Evolutionary conservation across 768 basidiomycete species (phyloP).

Genomic region (Artomyces pyxidatus): DNA sequence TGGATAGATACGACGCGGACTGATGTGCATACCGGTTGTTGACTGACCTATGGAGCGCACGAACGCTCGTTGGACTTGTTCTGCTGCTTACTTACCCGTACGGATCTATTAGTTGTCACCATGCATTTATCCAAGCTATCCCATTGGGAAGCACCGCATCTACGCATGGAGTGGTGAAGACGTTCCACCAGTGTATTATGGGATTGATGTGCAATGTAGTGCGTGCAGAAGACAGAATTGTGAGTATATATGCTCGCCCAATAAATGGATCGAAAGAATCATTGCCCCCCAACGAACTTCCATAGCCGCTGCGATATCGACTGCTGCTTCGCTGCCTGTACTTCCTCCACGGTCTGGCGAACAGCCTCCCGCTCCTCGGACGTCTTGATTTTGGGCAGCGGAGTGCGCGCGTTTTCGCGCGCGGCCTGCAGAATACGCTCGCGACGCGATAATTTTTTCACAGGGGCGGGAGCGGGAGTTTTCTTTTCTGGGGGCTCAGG

Average conservation of each 20-base stretch:
- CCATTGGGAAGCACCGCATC: too few relatives aligned
- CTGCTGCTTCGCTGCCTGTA: conserved; percentile 6
- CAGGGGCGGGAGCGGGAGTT: neutral
- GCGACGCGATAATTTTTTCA: conserved; percentile 6
- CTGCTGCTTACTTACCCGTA: too few relatives aligned
- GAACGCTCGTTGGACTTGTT: too few relatives aligned
- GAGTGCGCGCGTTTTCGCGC: conserved; percentile 12
- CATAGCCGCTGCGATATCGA: conserved; percentile 13
- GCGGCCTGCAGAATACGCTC: conserved; percentile 12
- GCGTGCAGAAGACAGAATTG: neutral
- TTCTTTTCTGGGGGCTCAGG: neutral
- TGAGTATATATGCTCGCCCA: neutral
- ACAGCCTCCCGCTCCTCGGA: neutral
- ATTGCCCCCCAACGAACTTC: conserved; percentile 11
- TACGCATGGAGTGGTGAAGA: neutral
- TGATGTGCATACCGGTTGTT: too few relatives aligned
- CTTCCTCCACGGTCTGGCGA: neutral
- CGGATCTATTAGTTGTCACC: too few relatives aligned
- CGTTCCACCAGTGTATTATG: neutral
- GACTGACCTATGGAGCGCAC: too few relatives aligned
- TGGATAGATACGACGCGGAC: too few relatives aligned
- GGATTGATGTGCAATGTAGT: too few relatives aligned
- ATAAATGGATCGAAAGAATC: neutral
- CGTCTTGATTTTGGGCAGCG: conserved; percentile 4
- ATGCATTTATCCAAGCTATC: too few relatives aligned